Evolutionary conservation across 176 grass and related monocot species (phyloP), one percentile per base, ranked within the genome.

Genomic region (Cocos nucifera): DNA sequence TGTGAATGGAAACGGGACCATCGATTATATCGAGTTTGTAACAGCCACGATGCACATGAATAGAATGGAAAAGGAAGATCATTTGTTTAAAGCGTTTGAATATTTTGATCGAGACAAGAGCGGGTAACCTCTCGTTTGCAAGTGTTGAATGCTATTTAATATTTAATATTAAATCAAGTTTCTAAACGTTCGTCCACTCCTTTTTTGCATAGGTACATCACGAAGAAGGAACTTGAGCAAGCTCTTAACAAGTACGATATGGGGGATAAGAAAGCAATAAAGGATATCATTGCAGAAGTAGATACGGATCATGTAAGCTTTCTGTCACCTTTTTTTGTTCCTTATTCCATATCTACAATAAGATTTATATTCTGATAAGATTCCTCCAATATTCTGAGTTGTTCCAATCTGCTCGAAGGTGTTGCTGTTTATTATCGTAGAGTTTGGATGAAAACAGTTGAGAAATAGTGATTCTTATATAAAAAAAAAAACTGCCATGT

Each of bases 21-120:
- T 68, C 17, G 65, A 68, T 16, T 68, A 68, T 56, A 39, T 68
- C 27, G 65, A 68, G 22, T 68, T 68, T 35, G 44, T 67, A 54
- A 55, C 65, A 20, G 65, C 65, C 17, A 67, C 65, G 2, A 67
- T 67, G 52, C 65, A 67, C 52, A 67, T 67, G 51, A 67, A 67
- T 19, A 54, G 52, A 56, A 67, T 67, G 65, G 65, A 67, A 56
- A 67, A 67, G 55, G 65, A 67, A 67, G 65, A 67, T 56, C 51
- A 44, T 39, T n/a, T 67, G 10, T 67, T 32, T 52, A 67, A 67
- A 25, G 65, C 65, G 0, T 67, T 67, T 52, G 22, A 56, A 51
- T 67, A 56, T 67, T 67, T 67, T 56, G 65, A 67, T 17, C 20
- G 56, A 17, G 65, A 67, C 52, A 54, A 67, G 52, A 67, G 65